Conservation (phyloP, 164 flowering plant species). For the Annona cherimola region DNA sequence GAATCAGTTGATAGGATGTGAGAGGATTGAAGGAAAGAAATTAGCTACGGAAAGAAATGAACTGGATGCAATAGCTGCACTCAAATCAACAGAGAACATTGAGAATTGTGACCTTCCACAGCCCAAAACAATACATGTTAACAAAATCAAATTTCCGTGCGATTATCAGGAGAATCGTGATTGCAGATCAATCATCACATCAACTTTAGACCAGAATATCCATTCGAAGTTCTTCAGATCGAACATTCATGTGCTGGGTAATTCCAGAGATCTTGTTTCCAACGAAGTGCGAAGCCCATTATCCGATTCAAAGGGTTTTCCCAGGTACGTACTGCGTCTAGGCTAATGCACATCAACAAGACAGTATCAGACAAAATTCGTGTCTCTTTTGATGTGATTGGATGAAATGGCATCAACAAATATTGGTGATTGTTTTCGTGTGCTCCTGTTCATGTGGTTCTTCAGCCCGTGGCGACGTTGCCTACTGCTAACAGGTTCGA, state of each 20-base stretch:
- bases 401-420: not conserved
- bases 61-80: constrained; percentile 46
- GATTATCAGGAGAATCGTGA: constrained; percentile 22
- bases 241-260: constrained; percentile 5
- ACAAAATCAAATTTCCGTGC: constrained; percentile 20
- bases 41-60: constrained; percentile 41
- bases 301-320: constrained; percentile 17
- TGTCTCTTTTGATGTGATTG: no score
- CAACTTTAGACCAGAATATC: constrained; percentile 24
- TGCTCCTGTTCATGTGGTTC: not conserved
- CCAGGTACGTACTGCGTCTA: constrained; percentile 41
- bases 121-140: constrained; percentile 26
- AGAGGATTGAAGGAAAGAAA: constrained; percentile 51
- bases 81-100: constrained; percentile 33
- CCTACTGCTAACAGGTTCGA: no score
- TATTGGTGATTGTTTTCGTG: not conserved
- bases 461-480: not conserved
- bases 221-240: constrained; percentile 1
- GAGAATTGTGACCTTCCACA: constrained; percentile 55
- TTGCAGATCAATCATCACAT: constrained; percentile 7
- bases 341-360: not conserved
- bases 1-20: constrained; percentile 31
- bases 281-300: constrained; percentile 18
- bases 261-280: constrained; percentile 12
- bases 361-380: no score